Conservation (phyloP, 768 basidiomycete genomes). For the Kwoniella dejecticola region DNA sequence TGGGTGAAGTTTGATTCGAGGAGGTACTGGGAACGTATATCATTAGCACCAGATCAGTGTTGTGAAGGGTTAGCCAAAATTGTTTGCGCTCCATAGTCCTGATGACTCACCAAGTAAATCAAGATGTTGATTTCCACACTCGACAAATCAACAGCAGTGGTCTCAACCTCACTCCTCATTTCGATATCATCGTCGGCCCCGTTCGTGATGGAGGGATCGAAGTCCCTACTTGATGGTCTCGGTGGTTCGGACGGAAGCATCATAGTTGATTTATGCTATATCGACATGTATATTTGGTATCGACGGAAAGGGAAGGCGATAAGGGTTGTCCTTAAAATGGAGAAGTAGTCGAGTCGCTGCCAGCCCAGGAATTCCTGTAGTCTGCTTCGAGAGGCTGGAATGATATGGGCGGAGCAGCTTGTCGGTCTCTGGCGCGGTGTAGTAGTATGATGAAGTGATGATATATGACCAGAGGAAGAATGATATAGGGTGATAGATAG, state of each 20-base stretch:
- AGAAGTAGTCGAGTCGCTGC: no score
- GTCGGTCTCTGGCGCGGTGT: no score
- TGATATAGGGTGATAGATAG: background rate
- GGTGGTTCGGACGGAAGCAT: conserved; percentile 42
- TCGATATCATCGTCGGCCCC: conserved; percentile 24
- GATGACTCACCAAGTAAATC: conserved; percentile 46
- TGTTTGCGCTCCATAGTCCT: no score
- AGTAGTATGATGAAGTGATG: no score
- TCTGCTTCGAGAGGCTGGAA: no score
- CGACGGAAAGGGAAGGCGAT: background rate
- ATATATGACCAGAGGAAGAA: background rate
- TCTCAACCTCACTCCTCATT: conserved; percentile 21
- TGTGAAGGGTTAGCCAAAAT: background rate
- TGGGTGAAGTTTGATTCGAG: conserved; percentile 52
- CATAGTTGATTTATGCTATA: background rate
- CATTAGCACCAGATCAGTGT: background rate
- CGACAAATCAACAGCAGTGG: conserved; percentile 24
- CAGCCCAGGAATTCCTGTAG: no score
- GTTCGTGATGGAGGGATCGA: conserved; percentile 33
- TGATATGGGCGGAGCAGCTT: no score
- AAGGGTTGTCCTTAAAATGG: background rate
- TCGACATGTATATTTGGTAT: background rate
- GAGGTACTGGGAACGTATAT: conserved; percentile 38
- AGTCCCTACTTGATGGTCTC: conserved; percentile 28
- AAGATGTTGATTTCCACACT: conserved; percentile 53